These are phyloP conservation scores for Paraconiothyrium sp. DNA, from an alignment of 2,329 filamentous ascomycete species.

Conservation along the genomic window DNA sequence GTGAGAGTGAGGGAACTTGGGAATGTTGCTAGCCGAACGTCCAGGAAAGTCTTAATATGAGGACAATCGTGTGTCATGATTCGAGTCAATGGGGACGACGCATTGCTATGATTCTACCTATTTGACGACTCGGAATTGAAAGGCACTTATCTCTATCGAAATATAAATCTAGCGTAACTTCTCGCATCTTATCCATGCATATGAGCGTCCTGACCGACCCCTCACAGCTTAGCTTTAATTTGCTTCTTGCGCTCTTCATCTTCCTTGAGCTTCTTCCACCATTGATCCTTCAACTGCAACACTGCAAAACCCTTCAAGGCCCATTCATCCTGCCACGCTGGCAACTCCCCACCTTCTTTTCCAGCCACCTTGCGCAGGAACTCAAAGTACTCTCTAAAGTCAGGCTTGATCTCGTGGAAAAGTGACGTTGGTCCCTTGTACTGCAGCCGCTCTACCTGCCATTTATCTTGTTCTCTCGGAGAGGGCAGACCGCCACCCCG, in stretches of 20 bases:
- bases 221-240: constrained; percentile 12
- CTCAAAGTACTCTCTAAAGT: constrained; percentile 26
- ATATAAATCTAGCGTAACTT: too few relatives aligned
- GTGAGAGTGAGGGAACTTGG: too few relatives aligned
- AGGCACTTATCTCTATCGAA: too few relatives aligned
- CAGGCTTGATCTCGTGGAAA: constrained; percentile 26
- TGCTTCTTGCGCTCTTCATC: constrained; percentile 1
- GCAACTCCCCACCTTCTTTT: constrained; percentile 20
- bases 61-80: too few relatives aligned
- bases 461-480: constrained; percentile 14
- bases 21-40: too few relatives aligned
- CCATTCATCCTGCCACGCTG: constrained; percentile 23
- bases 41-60: too few relatives aligned
- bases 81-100: too few relatives aligned
- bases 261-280: constrained; percentile 17
- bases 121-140: too few relatives aligned
- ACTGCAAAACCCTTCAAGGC: constrained; percentile 22
- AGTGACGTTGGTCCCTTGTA: constrained; percentile 18
- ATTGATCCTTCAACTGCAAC: constrained; percentile 21
- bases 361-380: constrained; percentile 23
- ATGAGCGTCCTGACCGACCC: background rate
- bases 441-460: constrained; percentile 19
- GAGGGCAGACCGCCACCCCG: constrained; percentile 20
- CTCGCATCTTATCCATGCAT: too few relatives aligned
- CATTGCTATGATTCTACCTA: too few relatives aligned